Evolutionary conservation across 441 rosid species (phyloP).

Genomic region (Manihot esculenta): DNA sequence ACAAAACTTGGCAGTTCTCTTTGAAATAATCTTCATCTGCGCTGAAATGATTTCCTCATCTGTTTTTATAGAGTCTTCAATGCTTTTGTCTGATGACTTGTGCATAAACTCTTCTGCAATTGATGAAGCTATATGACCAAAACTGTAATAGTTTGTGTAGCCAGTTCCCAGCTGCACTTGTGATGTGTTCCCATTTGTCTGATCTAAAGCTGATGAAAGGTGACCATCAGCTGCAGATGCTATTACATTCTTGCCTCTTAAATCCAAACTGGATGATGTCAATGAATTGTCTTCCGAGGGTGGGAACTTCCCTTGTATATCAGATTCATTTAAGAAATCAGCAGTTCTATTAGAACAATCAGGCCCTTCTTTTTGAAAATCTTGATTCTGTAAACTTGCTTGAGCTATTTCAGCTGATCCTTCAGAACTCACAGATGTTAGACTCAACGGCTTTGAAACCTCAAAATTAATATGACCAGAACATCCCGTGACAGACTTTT

Average conservation of each 20-base stretch:
- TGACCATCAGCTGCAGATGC: conserved; percentile 31
- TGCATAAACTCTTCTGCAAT: conserved; percentile 62
- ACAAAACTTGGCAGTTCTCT: conserved; percentile 51
- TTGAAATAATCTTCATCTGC: conserved; percentile 78
- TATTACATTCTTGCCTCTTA: conserved; percentile 32
- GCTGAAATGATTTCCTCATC: conserved; percentile 65
- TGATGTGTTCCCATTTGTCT: conserved; percentile 30
- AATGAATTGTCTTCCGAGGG: conserved; percentile 30
- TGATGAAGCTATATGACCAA: conserved; percentile 68
- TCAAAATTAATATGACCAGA: conserved; percentile 36
- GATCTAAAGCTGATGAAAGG: conserved; percentile 31
- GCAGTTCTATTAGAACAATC: conserved; percentile 21
- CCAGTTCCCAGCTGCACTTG: conserved; percentile 36
- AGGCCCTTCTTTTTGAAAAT: conserved; percentile 40
- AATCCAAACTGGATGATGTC: conserved; percentile 36
- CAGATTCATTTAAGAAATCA: conserved; percentile 31
- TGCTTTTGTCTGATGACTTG: conserved; percentile 44
- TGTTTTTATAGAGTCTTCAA: conserved; percentile 38
- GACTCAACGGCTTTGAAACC: conserved; percentile 39
- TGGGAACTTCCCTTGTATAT: conserved; percentile 24
- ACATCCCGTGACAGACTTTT: conserved; percentile 37
- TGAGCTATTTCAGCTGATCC: conserved; percentile 68
- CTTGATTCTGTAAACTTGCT: conserved; percentile 40
- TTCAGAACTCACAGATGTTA: conserved; percentile 54
- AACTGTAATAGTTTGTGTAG: conserved; percentile 69